These are phyloP conservation scores for Arthroderma uncinatum DNA, from an alignment of 2,329 filamentous ascomycete genomes.

Conservation along the genomic window DNA sequence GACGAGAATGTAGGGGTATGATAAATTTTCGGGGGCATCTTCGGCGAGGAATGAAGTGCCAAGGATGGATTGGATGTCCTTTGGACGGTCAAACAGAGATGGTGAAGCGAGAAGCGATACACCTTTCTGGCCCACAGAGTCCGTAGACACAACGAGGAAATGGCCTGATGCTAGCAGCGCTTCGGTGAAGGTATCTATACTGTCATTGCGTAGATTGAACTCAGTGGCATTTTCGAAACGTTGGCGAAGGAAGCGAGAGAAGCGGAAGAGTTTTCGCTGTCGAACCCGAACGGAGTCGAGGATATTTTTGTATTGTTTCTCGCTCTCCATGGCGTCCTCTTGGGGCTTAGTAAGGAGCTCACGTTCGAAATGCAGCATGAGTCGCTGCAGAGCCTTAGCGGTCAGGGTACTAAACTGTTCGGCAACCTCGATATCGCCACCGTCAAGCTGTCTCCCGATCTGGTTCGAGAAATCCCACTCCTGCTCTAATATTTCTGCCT, in stretches of 20 bases:
- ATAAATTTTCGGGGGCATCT: conserved; percentile 58
- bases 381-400: conserved; percentile 76
- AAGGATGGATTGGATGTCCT: conserved; percentile 76
- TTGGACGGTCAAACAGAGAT: conserved; percentile 59
- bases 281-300: conserved; percentile 91
- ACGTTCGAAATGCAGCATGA: conserved; percentile 83
- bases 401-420: conserved; percentile 94
- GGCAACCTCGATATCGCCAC: conserved; percentile 89
- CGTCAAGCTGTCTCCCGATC: conserved; percentile 80
- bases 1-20: conserved; percentile 75
- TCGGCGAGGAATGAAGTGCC: conserved; percentile 65
- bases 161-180: conserved; percentile 72
- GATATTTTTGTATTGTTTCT: conserved; percentile 91
- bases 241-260: conserved; percentile 79
- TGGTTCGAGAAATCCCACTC: conserved; percentile 98
- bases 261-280: conserved; percentile 91
- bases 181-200: conserved; percentile 66
- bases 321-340: conserved; percentile 78
- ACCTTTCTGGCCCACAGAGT: conserved; percentile 58
- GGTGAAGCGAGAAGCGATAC: conserved; percentile 79
- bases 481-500: conserved; percentile 91
- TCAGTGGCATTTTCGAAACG: conserved; percentile 95
- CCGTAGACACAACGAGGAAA: conserved; percentile 65
- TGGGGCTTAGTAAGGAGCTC: conserved; percentile 77
- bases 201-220: conserved; percentile 66